Base-by-base conservation (phyloP, 2,329 filamentous ascomycete species). In the Botrytis fabae region DNA sequence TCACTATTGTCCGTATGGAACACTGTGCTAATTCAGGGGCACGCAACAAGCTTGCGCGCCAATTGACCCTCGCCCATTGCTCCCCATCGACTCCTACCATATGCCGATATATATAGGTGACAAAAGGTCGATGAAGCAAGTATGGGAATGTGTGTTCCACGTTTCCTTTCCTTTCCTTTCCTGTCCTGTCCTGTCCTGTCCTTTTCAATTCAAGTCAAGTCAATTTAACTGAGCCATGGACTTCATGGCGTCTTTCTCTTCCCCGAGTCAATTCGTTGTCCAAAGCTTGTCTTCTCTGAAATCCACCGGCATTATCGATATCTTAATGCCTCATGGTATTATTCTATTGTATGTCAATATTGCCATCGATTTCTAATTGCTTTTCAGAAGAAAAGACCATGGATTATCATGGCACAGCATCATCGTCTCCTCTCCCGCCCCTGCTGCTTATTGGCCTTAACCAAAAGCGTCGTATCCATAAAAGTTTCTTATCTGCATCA, bases 331-430 rank as follows among this genome's bases (percentile, higher is more conserved):
- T 48, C 14, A 65, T 48, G 28, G 14, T 8, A 65, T 40, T 28
- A 63, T 42, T 18, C 40, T 69, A 9, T 42, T 69, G 32, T 22
- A 28, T 48, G 28, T n/a, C n/a, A 57, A 18, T 57, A 57, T 57
- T 18, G 51, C 60, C 61, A 63, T 63, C 38, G n/a, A 63, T n/a
- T 63, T 42, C 14, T 63, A 28, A 44, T 63, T 40, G 38, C 40
- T 16, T 63, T 63, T n/a, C 40, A 28, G 18, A 46, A 54, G 57
- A 51, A 28, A 42, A 40, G 28, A 25, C 61, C 40, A 48, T 38
- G 22, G 48, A 63, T 62, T 62, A 54, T 69, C n/a, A 59, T 35
- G 51, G 51, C 66, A 64, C 44, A 57, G 44, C 69, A 64, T 71
- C 69, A 71, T 71, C 59, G 48, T 71, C 25, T n/a, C 46, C 51